Evolutionary conservation across 2,329 filamentous ascomycete species (phyloP).

Genomic region (Colletotrichum filicis): DNA sequence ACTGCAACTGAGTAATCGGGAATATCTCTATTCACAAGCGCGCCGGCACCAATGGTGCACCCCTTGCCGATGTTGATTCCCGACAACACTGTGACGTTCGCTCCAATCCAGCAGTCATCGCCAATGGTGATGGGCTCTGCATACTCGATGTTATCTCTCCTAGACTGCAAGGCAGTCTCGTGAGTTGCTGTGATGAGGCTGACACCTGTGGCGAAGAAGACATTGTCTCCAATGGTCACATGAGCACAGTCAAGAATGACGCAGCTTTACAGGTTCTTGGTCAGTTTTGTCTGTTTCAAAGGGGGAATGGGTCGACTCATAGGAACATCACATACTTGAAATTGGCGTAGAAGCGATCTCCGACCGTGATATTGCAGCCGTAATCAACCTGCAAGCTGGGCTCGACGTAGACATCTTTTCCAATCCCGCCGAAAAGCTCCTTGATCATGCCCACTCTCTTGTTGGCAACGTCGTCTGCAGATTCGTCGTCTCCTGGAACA

Average conservation of each 20-base stretch:
- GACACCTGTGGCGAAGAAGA: constrained; percentile 63
- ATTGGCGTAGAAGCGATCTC: constrained; percentile 72
- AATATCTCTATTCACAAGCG: constrained; percentile 51
- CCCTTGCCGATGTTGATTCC: constrained; percentile 54
- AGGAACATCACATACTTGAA: constrained; percentile 52
- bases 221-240: constrained; percentile 61
- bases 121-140: constrained; percentile 60
- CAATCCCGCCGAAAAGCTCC: constrained; percentile 60
- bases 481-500: constrained; percentile 58
- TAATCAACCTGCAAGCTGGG: constrained; percentile 73
- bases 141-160: constrained; percentile 60
- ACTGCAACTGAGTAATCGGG: constrained; percentile 50
- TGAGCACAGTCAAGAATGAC: constrained; percentile 61
- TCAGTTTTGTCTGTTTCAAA: background rate
- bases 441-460: constrained; percentile 58
- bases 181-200: constrained; percentile 65
- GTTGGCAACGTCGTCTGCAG: constrained; percentile 49
- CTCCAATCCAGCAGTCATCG: constrained; percentile 59
- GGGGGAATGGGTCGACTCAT: background rate
- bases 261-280: background rate
- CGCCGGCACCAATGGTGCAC: constrained; percentile 51
- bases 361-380: constrained; percentile 72
- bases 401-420: constrained; percentile 67
- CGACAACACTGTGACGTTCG: constrained; percentile 53
- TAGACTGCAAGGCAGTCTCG: constrained; percentile 58